Evolutionary conservation across 164 flowering plant genomes (phyloP).

Genomic region (Chloranthus sessilifolius): DNA sequence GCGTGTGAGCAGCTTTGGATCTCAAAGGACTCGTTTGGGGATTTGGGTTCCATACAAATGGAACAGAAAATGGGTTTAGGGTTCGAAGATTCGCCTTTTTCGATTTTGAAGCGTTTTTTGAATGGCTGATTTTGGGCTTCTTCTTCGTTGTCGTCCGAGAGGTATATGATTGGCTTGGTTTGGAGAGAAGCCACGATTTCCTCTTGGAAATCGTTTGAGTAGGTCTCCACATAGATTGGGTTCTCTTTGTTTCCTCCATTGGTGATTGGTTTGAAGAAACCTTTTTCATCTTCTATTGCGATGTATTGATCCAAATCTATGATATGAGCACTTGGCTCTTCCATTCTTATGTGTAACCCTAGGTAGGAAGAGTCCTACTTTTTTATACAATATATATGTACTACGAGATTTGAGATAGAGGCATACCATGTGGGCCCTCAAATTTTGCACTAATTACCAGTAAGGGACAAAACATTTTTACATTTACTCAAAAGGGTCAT

Average conservation of each 20-base stretch:
- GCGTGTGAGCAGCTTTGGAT: slow-evolving; percentile 24
- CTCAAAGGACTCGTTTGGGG: not conserved
- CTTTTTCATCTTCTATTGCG: not conserved
- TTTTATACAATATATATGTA: no score
- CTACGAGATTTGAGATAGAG: no score
- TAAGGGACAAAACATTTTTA: no score
- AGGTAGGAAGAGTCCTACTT: no score
- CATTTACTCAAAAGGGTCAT: no score
- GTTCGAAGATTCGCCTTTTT: not conserved
- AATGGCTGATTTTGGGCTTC: not conserved
- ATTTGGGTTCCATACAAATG: slow-evolving; percentile 15
- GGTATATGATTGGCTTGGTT: not conserved
- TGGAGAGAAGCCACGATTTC: not conserved
- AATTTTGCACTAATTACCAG: no score
- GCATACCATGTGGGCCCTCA: no score
- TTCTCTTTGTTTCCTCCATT: not conserved
- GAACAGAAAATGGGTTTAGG: slow-evolving; percentile 6
- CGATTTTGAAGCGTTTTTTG: no score
- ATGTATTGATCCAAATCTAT: no score
- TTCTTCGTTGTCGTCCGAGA: not conserved
- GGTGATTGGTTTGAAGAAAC: not conserved
- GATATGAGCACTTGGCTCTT: not conserved
- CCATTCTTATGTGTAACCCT: no score
- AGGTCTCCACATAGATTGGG: slow-evolving; percentile 3
- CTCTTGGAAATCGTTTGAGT: slow-evolving; percentile 4